Conservation (phyloP, 305 asterid species). For the Rubia occidens region DNA sequence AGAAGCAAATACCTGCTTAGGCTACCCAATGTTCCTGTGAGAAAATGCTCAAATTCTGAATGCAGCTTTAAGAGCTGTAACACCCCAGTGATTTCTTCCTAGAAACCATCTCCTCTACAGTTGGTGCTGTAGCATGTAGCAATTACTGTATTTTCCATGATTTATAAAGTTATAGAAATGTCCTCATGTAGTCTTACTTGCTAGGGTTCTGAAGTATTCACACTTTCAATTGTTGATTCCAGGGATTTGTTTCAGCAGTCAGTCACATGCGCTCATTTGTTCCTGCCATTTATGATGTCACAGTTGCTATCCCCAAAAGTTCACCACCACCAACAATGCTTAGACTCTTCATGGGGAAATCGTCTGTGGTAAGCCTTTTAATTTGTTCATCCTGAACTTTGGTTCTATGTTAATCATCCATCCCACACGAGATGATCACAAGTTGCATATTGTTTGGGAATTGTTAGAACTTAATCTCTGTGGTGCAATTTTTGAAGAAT, state of each 20-base stretch:
- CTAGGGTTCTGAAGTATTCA: slow-evolving; percentile 12
- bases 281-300: slow-evolving; percentile 84
- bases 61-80: not conserved
- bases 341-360: slow-evolving; percentile 75
- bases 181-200: not conserved
- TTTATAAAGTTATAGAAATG: not conserved
- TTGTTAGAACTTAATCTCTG: not conserved
- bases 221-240: slow-evolving; percentile 20
- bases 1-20: not conserved
- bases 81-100: not conserved
- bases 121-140: not conserved
- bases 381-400: not conserved
- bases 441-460: not conserved
- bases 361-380: slow-evolving; percentile 65
- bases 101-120: not conserved
- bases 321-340: slow-evolving; percentile 86
- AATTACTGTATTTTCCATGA: not conserved
- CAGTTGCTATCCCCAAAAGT: slow-evolving; percentile 73
- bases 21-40: not conserved
- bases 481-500: not conserved
- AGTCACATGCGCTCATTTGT: slow-evolving; percentile 82
- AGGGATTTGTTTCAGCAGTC: slow-evolving; percentile 94
- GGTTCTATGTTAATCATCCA: not conserved
- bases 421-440: not conserved
- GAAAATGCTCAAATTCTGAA: not conserved